phyloP scores from a whole-genome alignment of 352 stramenopile genomes.

The Pythium biforme region DNA sequence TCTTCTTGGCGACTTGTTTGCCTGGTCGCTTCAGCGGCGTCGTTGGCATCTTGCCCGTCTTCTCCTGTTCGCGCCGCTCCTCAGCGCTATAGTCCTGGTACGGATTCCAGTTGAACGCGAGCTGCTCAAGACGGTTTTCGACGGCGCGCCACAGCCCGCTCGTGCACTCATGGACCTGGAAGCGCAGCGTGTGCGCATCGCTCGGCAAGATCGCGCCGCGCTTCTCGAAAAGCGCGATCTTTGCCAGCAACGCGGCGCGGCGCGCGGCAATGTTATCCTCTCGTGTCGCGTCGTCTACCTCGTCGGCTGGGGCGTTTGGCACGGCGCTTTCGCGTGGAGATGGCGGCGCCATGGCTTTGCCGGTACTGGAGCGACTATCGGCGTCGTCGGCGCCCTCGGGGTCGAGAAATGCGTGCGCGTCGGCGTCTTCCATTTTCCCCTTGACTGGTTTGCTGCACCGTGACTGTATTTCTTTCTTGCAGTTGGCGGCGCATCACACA shows the following conservation, averaged over 20 bases:
- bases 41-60: not conserved
- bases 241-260: constrained; percentile 36
- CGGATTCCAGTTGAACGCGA: constrained; percentile 69
- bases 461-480: constrained; percentile 6
- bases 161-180: constrained; percentile 59
- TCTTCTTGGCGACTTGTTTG: constrained; percentile 21
- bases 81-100: constrained; percentile 54
- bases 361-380: not conserved
- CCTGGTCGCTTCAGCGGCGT: constrained; percentile 13
- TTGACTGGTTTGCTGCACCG: not conserved
- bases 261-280: constrained; percentile 4
- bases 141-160: constrained; percentile 61
- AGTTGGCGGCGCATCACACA: constrained; percentile 4
- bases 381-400: not conserved
- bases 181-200: constrained; percentile 65
- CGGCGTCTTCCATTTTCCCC: constrained; percentile 2
- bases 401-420: constrained; percentile 5
- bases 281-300: not conserved
- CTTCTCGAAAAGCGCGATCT: constrained; percentile 55
- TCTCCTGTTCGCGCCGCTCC: constrained; percentile 23
- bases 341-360: not conserved
- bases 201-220: constrained; percentile 53
- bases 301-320: not conserved
- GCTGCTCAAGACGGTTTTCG: constrained; percentile 53
- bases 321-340: constrained; percentile 1